A percentile compares a stretch with the other conserved stretches of the same genome.
These are phyloP conservation scores for Moesziomyces aphidis DNA, from an alignment of 1,284 basidiomycete genomes.

Conservation along the genomic window DNA sequence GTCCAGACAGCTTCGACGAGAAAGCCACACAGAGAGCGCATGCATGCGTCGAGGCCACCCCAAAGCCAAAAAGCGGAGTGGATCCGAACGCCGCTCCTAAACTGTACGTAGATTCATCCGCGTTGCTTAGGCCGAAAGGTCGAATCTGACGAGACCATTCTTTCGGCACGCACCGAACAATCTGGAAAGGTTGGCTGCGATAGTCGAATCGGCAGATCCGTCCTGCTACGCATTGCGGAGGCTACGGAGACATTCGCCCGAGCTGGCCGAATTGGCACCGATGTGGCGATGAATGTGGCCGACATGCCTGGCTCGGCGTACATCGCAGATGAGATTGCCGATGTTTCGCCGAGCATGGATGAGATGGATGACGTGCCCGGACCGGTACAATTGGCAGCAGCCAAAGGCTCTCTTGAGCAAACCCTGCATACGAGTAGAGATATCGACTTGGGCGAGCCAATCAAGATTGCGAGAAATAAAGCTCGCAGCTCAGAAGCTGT, in stretches of 20 bases:
- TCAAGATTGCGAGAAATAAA: slow-evolving; percentile 15
- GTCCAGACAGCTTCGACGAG: too few species aligned
- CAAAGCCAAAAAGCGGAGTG: too few species aligned
- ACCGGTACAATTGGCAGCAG: slow-evolving; percentile 1
- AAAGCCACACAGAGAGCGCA: too few species aligned
- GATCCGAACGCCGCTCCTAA: too few species aligned
- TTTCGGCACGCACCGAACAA: neutral
- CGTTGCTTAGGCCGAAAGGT: too few species aligned
- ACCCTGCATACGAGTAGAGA: slow-evolving; percentile 12
- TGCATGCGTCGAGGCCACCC: too few species aligned
- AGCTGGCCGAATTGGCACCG: slow-evolving; percentile 12
- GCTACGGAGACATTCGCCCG: slow-evolving; percentile 7
- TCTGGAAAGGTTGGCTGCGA: neutral
- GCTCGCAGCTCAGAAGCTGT: slow-evolving; percentile 9
- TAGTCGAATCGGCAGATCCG: neutral
- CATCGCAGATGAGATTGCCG: slow-evolving; percentile 7
- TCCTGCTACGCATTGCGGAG: neutral
- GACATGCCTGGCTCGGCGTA: neutral
- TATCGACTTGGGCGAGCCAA: slow-evolving; percentile 19
- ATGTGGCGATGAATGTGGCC: too few species aligned
- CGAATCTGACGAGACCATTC: neutral
- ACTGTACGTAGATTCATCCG: too few species aligned
- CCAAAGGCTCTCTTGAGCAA: neutral
- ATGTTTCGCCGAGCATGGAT: slow-evolving; percentile 5
- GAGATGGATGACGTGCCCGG: slow-evolving; percentile 1